Evolutionary conservation across 2,329 filamentous ascomycete species (phyloP).

Genomic region (Fusarium circinatum): DNA sequence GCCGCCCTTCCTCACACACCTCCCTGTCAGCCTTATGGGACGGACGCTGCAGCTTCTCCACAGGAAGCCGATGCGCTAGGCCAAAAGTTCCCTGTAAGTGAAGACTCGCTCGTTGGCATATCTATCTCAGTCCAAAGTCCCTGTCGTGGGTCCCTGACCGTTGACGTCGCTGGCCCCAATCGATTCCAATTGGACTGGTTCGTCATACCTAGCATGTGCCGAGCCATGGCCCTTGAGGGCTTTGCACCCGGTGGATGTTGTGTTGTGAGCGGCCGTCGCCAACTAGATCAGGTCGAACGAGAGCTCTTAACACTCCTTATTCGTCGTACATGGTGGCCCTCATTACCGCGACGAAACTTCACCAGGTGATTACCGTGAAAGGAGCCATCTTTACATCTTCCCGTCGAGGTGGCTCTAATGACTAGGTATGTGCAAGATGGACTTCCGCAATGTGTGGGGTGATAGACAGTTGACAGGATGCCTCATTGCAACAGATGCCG

Average conservation of each 20-base stretch:
- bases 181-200: slow-evolving; percentile 18
- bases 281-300: slow-evolving; percentile 19
- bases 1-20: slow-evolving; percentile 15
- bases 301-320: slow-evolving; percentile 27
- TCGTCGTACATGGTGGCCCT: slow-evolving; percentile 32
- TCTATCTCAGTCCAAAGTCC: slow-evolving; percentile 13
- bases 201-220: slow-evolving; percentile 20
- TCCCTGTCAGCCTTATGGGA: slow-evolving; percentile 46
- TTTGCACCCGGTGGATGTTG: slow-evolving; percentile 36
- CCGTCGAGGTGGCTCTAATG: slow-evolving; percentile 7
- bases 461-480: slow-evolving; percentile 31
- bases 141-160: slow-evolving; percentile 3
- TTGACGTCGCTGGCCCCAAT: slow-evolving; percentile 5
- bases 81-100: slow-evolving; percentile 33
- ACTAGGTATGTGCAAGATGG: slow-evolving; percentile 22
- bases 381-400: slow-evolving; percentile 21
- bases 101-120: slow-evolving; percentile 21
- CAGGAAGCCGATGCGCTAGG: slow-evolving; percentile 31
- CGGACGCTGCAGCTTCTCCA: slow-evolving; percentile 33
- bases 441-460: slow-evolving; percentile 38
- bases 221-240: slow-evolving; percentile 25
- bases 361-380: slow-evolving; percentile 29
- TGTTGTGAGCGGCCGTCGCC: slow-evolving; percentile 36
- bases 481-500: slow-evolving; percentile 19
- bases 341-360: slow-evolving; percentile 39